These are phyloP conservation scores for Acacia confusa DNA, from an alignment of 306 rosid species.

Conservation along the genomic window DNA sequence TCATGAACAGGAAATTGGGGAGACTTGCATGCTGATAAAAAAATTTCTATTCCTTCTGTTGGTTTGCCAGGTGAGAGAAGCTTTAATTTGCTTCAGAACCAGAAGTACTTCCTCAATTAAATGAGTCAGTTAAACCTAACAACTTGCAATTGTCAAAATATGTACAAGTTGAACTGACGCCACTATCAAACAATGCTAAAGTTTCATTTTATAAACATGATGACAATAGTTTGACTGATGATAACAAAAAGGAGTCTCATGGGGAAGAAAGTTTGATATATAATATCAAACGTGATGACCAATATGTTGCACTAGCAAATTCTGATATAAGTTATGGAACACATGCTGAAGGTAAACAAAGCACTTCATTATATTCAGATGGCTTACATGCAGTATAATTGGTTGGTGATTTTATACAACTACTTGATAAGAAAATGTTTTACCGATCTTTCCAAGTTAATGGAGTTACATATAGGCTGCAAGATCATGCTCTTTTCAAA, in stretches of 20 bases:
- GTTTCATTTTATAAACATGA: slow-evolving; percentile 39
- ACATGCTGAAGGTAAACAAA: slow-evolving; percentile 41
- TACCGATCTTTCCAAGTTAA: slow-evolving; percentile 64
- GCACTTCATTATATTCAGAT: slow-evolving; percentile 43
- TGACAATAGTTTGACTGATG: slow-evolving; percentile 25
- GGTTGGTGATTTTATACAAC: slow-evolving; percentile 57
- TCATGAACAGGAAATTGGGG: too few relatives aligned
- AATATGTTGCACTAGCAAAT: slow-evolving; percentile 46
- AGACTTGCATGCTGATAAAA: too few relatives aligned
- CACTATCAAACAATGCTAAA: slow-evolving; percentile 36
- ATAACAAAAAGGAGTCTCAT: slow-evolving; percentile 40
- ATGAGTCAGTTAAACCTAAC: slow-evolving; percentile 41
- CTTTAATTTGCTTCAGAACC: slow-evolving; percentile 37
- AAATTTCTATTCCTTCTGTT: slow-evolving; percentile 40
- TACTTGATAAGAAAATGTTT: slow-evolving; percentile 51
- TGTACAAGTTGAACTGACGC: slow-evolving; percentile 45
- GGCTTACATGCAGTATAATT: slow-evolving; percentile 64
- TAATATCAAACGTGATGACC: slow-evolving; percentile 52
- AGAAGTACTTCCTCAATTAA: slow-evolving; percentile 39
- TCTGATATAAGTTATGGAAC: slow-evolving; percentile 51
- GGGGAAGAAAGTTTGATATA: slow-evolving; percentile 44
- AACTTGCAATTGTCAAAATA: slow-evolving; percentile 36
- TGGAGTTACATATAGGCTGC: slow-evolving; percentile 70
- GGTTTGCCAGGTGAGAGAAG: slow-evolving; percentile 43
- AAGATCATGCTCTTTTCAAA: slow-evolving; percentile 68